Evolutionary conservation across 208 protist genomes (phyloP).

Genomic region (Endotrypanum monterogeii): DNA sequence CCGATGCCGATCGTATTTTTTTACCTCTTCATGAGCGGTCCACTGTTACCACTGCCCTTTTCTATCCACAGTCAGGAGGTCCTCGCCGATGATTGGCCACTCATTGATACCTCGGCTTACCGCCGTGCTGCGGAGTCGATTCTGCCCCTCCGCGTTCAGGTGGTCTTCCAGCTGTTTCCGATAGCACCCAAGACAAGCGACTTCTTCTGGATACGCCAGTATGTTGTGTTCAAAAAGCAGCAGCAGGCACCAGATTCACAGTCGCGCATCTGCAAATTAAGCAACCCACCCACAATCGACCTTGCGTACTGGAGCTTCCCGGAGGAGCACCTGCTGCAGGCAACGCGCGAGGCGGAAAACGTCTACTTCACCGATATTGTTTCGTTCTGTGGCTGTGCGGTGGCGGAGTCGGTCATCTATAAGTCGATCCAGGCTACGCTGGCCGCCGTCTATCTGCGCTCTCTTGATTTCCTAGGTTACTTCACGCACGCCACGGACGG

Average conservation of each 20-base stretch:
- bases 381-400: slow-evolving; percentile 43
- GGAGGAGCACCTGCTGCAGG: slow-evolving; percentile 18
- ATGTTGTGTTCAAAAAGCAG: slow-evolving; percentile 43
- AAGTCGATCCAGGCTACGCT: slow-evolving; percentile 47
- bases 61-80: slow-evolving; percentile 59
- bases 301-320: slow-evolving; percentile 65
- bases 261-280: slow-evolving; percentile 44
- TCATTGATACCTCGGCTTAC: slow-evolving; percentile 78
- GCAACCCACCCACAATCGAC: slow-evolving; percentile 54
- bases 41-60: slow-evolving; percentile 64
- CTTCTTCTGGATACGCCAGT: slow-evolving; percentile 69
- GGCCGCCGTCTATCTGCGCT: slow-evolving; percentile 69
- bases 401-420: slow-evolving; percentile 25
- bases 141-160: slow-evolving; percentile 79
- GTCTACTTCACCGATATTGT: slow-evolving; percentile 72
- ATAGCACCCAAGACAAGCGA: slow-evolving; percentile 16
- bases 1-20: slow-evolving; percentile 63
- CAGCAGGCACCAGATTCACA: slow-evolving; percentile 21
- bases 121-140: slow-evolving; percentile 70
- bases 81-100: slow-evolving; percentile 82
- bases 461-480: slow-evolving; percentile 91
- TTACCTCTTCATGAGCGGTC: slow-evolving; percentile 70
- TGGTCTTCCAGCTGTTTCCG: slow-evolving; percentile 68
- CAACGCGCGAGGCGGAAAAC: slow-evolving; percentile 18
- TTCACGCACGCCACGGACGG: slow-evolving; percentile 77